These are phyloP conservation scores for Dictyostelium brefeldianum DNA, from an alignment of 78 protist genomes.

Conservation along the genomic window DNA sequence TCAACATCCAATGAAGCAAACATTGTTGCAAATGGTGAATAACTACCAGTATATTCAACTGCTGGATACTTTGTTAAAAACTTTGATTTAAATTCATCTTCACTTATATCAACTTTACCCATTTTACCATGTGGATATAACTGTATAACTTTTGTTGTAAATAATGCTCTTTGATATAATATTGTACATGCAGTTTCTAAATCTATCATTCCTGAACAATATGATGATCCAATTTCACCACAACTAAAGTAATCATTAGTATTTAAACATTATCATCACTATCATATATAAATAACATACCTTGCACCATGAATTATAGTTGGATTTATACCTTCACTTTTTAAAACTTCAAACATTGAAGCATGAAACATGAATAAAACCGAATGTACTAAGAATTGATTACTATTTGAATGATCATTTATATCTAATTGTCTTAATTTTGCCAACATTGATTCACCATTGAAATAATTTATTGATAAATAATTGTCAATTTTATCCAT, in stretches of 20 bases:
- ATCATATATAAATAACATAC: no score
- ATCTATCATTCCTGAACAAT: background rate
- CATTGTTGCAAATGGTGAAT: background rate
- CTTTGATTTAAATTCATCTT: background rate
- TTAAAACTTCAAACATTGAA: background rate
- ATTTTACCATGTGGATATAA: constrained; percentile 21
- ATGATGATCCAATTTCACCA: background rate
- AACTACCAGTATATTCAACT: background rate
- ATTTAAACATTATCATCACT: no score
- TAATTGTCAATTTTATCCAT: background rate
- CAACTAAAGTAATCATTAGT: background rate
- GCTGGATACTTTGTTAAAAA: background rate
- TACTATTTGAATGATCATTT: background rate
- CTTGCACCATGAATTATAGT: background rate
- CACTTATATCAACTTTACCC: background rate
- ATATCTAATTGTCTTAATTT: background rate
- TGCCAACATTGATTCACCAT: background rate
- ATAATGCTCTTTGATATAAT: background rate
- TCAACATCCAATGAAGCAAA: background rate
- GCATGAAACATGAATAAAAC: constrained; percentile 3
- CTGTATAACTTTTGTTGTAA: background rate
- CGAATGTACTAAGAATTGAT: background rate
- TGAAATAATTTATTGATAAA: background rate
- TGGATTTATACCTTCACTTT: background rate
- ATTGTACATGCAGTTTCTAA: background rate